These are phyloP conservation scores for Acephala macrosclerotiorum DNA, from an alignment of 2,329 filamentous ascomycete genomes.

Conservation along the genomic window DNA sequence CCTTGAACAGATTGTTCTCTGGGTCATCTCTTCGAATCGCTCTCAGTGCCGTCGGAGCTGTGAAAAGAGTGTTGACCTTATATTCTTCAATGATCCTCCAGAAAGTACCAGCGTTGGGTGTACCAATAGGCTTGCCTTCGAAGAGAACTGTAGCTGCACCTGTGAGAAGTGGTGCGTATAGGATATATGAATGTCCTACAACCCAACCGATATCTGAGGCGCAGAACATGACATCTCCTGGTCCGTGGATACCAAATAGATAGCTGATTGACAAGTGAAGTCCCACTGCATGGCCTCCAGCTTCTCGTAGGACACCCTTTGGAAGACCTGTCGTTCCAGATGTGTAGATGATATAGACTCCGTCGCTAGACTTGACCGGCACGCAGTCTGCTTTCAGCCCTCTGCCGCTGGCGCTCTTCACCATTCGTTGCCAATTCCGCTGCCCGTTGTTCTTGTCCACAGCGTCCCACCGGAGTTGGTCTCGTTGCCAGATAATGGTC, in stretches of 20 bases:
- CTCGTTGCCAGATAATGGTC: conserved; percentile 84
- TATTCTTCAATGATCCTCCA: conserved; percentile 89
- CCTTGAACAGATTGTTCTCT: conserved; percentile 69
- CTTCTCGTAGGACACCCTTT: conserved; percentile 84
- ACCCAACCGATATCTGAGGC: conserved; percentile 94
- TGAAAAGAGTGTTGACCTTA: conserved; percentile 84
- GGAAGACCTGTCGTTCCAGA: conserved; percentile 83
- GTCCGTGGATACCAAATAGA: conserved; percentile 82
- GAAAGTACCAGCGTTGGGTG: conserved; percentile 85
- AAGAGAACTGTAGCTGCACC: conserved; percentile 89
- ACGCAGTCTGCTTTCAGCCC: conserved; percentile 77
- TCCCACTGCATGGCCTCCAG: conserved; percentile 87
- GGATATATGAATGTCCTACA: conserved; percentile 84
- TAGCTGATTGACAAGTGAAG: conserved; percentile 84
- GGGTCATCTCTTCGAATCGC: conserved; percentile 89
- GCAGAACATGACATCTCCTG: conserved; percentile 76
- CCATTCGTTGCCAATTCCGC: conserved; percentile 79
- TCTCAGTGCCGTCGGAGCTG: conserved; percentile 85
- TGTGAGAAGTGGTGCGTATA: conserved; percentile 85
- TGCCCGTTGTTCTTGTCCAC: conserved; percentile 73
- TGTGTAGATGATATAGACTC: conserved; percentile 91
- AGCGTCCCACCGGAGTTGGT: conserved; percentile 76
- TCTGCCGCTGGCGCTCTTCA: conserved; percentile 72
- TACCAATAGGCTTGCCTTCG: conserved; percentile 93
- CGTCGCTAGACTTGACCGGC: conserved; percentile 78